Evolutionary conservation across 2,329 filamentous ascomycete species (phyloP).

Genomic region (Thielaviopsis musarum): DNA sequence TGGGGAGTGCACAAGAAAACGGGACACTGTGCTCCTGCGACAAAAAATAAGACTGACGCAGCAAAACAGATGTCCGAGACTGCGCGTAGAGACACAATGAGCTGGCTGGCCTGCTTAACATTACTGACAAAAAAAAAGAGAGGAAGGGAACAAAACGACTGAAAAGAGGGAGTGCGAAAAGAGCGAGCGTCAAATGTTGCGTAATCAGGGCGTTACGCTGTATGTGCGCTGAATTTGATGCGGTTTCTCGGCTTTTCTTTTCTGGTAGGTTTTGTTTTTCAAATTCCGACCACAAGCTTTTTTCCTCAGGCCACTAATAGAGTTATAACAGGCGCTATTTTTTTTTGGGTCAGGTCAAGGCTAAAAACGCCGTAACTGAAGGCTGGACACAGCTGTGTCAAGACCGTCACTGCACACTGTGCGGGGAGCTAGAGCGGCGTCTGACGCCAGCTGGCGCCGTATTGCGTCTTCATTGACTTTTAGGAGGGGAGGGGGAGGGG

Average conservation of each 20-base stretch:
- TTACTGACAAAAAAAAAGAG: background rate
- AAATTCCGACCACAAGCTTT: too few species aligned
- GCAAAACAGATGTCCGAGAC: too few species aligned
- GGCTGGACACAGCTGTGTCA: background rate
- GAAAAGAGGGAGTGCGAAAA: background rate
- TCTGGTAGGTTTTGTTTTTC: background rate
- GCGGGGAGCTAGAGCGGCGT: too few species aligned
- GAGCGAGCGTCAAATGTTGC: background rate
- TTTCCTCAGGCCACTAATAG: background rate
- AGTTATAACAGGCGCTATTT: background rate
- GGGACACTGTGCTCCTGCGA: conserved; percentile 10
- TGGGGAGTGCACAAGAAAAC: conserved; percentile 4
- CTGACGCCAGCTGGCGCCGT: background rate
- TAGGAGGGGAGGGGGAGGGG: background rate
- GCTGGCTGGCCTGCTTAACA: background rate
- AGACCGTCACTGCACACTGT: background rate
- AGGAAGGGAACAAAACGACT: background rate
- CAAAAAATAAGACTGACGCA: background rate
- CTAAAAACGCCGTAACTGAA: background rate
- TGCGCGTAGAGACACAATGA: background rate
- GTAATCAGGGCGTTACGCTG: background rate
- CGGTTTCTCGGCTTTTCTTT: background rate
- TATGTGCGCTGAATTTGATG: too few species aligned
- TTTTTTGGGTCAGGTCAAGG: too few species aligned
- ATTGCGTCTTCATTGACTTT: background rate